A percentile compares a stretch with the other conserved stretches of the same genome.
Conservation (phyloP, 2,329 filamentous ascomycete genomes). For the Basipetospora chlamydospora region DNA sequence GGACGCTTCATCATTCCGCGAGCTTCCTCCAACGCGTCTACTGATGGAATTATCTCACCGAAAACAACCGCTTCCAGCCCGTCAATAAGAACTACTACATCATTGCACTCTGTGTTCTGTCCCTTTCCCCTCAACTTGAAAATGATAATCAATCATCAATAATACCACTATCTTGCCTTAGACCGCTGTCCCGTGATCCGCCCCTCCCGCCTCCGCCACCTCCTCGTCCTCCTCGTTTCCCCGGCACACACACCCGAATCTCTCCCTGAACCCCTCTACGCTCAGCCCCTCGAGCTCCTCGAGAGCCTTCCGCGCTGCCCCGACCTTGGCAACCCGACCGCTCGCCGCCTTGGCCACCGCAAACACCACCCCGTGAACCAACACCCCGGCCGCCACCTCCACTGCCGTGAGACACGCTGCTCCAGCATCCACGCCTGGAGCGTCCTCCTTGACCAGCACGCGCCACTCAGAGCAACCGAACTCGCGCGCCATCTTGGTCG, state of each 20-base stretch:
- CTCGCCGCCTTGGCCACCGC: constrained; percentile 47
- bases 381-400: constrained; percentile 54
- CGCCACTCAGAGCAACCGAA: constrained; percentile 51
- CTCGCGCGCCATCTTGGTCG: constrained; percentile 45
- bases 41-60: no score
- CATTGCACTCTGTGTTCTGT: no score
- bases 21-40: no score
- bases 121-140: no score
- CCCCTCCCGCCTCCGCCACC: constrained; percentile 2
- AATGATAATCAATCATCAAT: no score
- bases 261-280: constrained; percentile 41
- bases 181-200: not conserved
- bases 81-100: no score
- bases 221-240: constrained; percentile 11
- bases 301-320: constrained; percentile 46
- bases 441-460: constrained; percentile 36
- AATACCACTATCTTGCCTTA: no score
- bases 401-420: constrained; percentile 23
- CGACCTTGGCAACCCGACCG: constrained; percentile 58
- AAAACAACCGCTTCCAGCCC: no score
- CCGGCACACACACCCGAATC: constrained; percentile 55
- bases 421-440: constrained; percentile 21
- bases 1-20: no score
- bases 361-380: constrained; percentile 61
- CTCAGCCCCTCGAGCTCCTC: constrained; percentile 27